These are phyloP conservation scores for Phytophthora pseudosyringae DNA, from an alignment of 352 stramenopile genomes.

Conservation along the genomic window DNA sequence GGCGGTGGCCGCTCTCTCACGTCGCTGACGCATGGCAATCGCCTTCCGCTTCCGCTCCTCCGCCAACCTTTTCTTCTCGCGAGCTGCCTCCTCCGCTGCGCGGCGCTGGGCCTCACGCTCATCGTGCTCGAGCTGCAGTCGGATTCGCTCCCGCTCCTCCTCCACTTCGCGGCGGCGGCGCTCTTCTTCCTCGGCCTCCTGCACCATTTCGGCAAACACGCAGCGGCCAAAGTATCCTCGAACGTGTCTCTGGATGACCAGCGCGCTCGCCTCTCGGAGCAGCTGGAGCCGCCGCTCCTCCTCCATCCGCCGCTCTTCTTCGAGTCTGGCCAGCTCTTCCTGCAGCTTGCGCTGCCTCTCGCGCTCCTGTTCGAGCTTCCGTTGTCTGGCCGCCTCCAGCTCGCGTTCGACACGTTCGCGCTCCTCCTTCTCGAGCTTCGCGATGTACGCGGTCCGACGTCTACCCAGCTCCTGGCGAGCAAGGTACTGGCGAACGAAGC, in stretches of 20 bases:
- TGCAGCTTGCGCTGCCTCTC: conserved; percentile 38
- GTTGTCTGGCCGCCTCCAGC: conserved; percentile 32
- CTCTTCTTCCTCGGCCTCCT: conserved; percentile 46
- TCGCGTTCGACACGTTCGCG: conserved; percentile 44
- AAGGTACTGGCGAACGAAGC: conserved; percentile 45
- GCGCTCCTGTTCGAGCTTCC: conserved; percentile 43
- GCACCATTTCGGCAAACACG: conserved; percentile 42
- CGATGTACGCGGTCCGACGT: conserved; percentile 47
- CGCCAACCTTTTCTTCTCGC: conserved; percentile 33
- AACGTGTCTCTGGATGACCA: conserved; percentile 53
- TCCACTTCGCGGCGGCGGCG: conserved; percentile 51
- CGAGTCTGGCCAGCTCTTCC: conserved; percentile 37
- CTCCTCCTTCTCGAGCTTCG: conserved; percentile 40
- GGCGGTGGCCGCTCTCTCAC: conserved; percentile 34
- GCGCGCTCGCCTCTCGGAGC: conserved; percentile 39
- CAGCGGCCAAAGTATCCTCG: conserved; percentile 58
- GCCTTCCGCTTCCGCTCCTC: conserved; percentile 47
- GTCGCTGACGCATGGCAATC: conserved; percentile 35
- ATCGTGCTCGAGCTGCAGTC: conserved; percentile 40
- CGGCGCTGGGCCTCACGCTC: conserved; percentile 41
- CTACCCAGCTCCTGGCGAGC: conserved; percentile 43
- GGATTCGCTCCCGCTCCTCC: conserved; percentile 46
- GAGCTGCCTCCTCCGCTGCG: conserved; percentile 43
- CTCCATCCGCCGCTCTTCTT: conserved; percentile 47
- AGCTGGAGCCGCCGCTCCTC: conserved; percentile 29